A percentile compares a stretch with the other conserved stretches of the same genome.
Conservation (phyloP, 352 stramenopile species). For the Globisporangium carolinianum region DNA sequence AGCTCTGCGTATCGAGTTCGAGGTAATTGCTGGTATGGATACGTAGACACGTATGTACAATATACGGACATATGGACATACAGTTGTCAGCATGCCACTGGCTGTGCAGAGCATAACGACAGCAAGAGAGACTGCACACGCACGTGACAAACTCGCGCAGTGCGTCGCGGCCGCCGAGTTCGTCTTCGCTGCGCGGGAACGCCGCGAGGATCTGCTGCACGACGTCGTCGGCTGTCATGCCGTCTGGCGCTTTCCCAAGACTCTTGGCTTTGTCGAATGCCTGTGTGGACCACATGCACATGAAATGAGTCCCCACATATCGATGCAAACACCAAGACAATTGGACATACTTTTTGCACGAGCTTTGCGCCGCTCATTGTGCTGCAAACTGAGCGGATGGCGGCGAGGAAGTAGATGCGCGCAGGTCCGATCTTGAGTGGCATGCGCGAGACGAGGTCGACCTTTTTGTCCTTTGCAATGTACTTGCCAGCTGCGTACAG, state of each 20-base stretch:
- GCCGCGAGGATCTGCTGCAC: conserved; percentile 68
- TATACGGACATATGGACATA: not conserved
- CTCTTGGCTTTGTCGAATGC: conserved; percentile 74
- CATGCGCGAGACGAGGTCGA: conserved; percentile 64
- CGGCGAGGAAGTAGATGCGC: conserved; percentile 69
- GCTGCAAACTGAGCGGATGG: conserved; percentile 63
- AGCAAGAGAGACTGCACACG: not conserved
- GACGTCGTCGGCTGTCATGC: conserved; percentile 54
- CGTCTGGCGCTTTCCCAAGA: conserved; percentile 16
- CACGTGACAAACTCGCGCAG: conserved; percentile 61
- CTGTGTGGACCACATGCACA: conserved; percentile 10
- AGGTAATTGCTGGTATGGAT: conserved; percentile 19
- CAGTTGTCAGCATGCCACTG: no score
- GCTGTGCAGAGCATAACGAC: no score
- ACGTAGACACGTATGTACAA: not conserved
- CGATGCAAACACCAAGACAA: not conserved
- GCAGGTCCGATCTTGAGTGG: conserved; percentile 74
- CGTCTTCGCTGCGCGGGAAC: conserved; percentile 64
- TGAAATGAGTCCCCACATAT: not conserved
- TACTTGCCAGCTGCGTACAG: conserved; percentile 65
- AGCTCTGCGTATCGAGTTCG: conserved; percentile 27
- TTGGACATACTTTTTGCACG: conserved; percentile 46
- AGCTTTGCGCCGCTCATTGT: conserved; percentile 82
- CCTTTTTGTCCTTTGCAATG: conserved; percentile 61
- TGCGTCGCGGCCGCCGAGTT: conserved; percentile 70